Conservation (phyloP, 202 grass and related monocot genomes). For the Schoenoplectus triqueter region DNA sequence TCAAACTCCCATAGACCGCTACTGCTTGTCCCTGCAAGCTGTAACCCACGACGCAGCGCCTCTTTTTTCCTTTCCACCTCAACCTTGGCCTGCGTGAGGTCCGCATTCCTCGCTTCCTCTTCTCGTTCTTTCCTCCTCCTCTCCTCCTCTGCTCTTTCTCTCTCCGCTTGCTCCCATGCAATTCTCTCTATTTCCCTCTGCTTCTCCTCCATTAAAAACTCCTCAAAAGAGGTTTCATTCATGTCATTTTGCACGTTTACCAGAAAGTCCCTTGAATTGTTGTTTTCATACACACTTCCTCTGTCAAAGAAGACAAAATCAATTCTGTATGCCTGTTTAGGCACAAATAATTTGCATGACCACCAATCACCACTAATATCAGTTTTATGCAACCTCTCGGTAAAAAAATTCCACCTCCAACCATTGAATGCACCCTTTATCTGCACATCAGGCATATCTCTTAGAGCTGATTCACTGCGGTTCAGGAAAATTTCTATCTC, state of each 20-base stretch:
- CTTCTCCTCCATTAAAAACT: conserved; percentile 81
- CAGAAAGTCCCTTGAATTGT: conserved; percentile 69
- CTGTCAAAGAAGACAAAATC: conserved; percentile 97
- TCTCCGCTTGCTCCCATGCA: conserved; percentile 82
- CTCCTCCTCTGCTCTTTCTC: conserved; percentile 70
- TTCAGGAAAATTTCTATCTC: conserved; percentile 74
- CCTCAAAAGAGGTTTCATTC: conserved; percentile 75
- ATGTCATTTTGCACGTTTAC: conserved; percentile 66
- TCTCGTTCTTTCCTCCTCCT: conserved; percentile 58
- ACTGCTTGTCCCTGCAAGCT: conserved; percentile 47
- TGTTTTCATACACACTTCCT: conserved; percentile 78
- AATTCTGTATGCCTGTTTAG: conserved; percentile 85
- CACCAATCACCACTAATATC: conserved; percentile 84
- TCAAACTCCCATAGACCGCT: conserved; percentile 77
- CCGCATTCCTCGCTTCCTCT: conserved; percentile 61
- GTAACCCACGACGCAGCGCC: conserved; percentile 50
- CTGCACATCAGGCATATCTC: conserved; percentile 53
- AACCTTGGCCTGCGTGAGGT: conserved; percentile 62
- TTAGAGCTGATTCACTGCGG: conserved; percentile 62
- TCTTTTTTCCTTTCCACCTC: conserved; percentile 67
- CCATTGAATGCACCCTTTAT: conserved; percentile 91
- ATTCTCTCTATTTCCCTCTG: conserved; percentile 64
- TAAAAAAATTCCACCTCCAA: conserved; percentile 89
- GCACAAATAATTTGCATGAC: conserved; percentile 82
- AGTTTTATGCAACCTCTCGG: conserved; percentile 67